These are phyloP conservation scores for Pichia californica DNA, from an alignment of 805 yeast species.

Conservation along the genomic window DNA sequence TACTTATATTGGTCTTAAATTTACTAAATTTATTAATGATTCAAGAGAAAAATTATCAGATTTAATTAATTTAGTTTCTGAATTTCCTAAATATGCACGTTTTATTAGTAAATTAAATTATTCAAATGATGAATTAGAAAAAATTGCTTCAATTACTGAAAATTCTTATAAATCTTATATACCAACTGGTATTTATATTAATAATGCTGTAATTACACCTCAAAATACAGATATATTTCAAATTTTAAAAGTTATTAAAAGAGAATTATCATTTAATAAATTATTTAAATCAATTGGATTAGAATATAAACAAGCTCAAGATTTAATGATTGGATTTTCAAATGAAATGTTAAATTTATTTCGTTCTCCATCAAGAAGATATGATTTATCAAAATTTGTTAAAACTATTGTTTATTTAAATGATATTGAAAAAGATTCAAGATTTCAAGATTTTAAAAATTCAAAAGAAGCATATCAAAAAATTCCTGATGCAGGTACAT, in stretches of 20 bases:
- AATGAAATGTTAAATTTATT: constrained; percentile 9
- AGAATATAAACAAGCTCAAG: constrained; percentile 27
- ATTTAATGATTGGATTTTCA: constrained; percentile 37
- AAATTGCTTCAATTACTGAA: constrained; percentile 1
- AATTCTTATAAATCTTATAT: constrained; percentile 11
- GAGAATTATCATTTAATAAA: constrained; percentile 26
- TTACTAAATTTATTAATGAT: constrained; percentile 34
- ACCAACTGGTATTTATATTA: constrained; percentile 50
- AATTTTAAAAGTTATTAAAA: constrained; percentile 33
- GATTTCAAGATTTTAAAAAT: constrained; percentile 41
- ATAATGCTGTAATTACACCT: constrained; percentile 58
- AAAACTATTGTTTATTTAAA: constrained; percentile 62
- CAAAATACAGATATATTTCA: constrained; percentile 38
- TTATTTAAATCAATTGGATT: constrained; percentile 29
- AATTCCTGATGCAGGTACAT: constrained; percentile 44
- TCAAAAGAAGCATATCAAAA: constrained; percentile 43
- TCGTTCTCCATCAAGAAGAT: constrained; percentile 18
- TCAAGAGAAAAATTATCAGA: constrained; percentile 30
- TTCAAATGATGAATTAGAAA: constrained; percentile 7
- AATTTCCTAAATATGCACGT: constrained; percentile 51
- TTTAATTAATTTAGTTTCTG: constrained; percentile 35
- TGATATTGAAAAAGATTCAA: constrained; percentile 59
- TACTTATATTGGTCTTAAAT: constrained; percentile 33
- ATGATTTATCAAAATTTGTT: constrained; percentile 15
- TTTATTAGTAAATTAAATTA: constrained; percentile 27